phyloP scores from a whole-genome alignment of 83 land plant genomes.

The Thuja plicata region DNA sequence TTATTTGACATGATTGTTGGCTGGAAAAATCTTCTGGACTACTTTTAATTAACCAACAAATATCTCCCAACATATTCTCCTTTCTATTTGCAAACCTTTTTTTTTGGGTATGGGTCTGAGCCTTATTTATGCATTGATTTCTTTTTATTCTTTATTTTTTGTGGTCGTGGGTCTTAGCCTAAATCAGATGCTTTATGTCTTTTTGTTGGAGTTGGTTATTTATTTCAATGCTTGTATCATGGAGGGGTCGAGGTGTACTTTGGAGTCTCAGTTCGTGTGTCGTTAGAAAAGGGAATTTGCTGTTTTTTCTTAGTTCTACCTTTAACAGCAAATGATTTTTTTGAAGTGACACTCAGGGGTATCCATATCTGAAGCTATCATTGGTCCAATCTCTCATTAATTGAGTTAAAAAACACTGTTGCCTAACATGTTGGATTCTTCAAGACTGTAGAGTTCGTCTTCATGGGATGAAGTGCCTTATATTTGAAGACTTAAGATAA shows the following conservation, averaged over 20 bases:
- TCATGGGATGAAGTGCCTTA: conserved; percentile 29
- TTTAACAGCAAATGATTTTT: conserved; percentile 12
- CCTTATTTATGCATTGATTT: not conserved
- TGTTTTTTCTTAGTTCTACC: conserved; percentile 1
- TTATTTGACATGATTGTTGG: not conserved
- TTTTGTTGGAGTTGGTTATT: not conserved
- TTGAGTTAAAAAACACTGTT: conserved; percentile 2
- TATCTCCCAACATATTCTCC: not conserved
- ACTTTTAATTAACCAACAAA: not conserved
- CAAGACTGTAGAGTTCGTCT: conserved; percentile 17
- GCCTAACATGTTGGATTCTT: conserved; percentile 39
- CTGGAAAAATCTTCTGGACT: not conserved
- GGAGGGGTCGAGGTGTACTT: not conserved
- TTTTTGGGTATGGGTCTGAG: not conserved
- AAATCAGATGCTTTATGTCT: not conserved
- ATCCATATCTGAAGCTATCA: conserved; percentile 5
- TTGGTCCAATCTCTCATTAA: conserved; percentile 6
- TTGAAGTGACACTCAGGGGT: conserved; percentile 14
- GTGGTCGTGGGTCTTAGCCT: not conserved
- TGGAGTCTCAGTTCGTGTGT: conserved; percentile 5
- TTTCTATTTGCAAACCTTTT: not conserved
- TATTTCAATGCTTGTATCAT: not conserved
- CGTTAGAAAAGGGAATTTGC: conserved; percentile 13
- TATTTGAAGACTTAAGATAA: conserved; percentile 31
- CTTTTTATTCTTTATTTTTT: not conserved